A percentile compares a stretch with the other conserved stretches of the same genome.
phyloP scores from a whole-genome alignment of 768 basidiomycete species.

The Trametes elegans region DNA sequence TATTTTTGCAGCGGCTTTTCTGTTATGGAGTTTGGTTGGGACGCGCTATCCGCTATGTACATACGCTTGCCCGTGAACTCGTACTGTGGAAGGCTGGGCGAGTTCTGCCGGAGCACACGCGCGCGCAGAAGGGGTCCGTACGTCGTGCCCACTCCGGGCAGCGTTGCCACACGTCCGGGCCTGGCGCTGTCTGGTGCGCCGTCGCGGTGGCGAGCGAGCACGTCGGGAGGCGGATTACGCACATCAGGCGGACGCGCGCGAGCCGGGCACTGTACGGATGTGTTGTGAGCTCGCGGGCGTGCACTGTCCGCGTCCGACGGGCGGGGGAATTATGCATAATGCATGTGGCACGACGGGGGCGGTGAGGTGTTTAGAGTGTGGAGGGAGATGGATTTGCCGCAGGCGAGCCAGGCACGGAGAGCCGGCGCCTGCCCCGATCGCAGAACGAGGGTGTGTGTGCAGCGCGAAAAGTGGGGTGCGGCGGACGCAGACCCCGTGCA shows the following conservation, averaged over 20 bases:
- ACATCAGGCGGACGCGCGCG: too few species aligned
- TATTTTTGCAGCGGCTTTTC: background rate
- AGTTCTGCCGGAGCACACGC: background rate
- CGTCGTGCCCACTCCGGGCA: too few species aligned
- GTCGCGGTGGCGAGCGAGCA: background rate
- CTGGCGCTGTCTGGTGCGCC: background rate
- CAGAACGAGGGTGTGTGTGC: conserved; percentile 5
- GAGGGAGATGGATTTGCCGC: conserved; percentile 4
- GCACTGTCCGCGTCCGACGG: conserved; percentile 3
- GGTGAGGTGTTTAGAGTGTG: conserved; percentile 15
- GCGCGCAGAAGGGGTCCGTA: too few species aligned
- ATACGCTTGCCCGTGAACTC: background rate
- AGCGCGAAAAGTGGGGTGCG: conserved; percentile 14
- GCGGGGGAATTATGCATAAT: background rate
- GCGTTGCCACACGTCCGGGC: too few species aligned
- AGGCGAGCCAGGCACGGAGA: conserved; percentile 8
- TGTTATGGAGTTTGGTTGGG: background rate
- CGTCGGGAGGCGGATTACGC: too few species aligned
- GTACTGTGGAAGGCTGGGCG: background rate
- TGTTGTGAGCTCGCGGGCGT: background rate
- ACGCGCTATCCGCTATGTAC: background rate
- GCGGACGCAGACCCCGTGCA: conserved; percentile 6
- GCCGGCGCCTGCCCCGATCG: conserved; percentile 3
- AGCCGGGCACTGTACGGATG: too few species aligned
- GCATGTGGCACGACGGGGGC: background rate